These are phyloP conservation scores for Heliamphora pulchella DNA, from an alignment of 179 eudicot species.

Conservation along the genomic window DNA sequence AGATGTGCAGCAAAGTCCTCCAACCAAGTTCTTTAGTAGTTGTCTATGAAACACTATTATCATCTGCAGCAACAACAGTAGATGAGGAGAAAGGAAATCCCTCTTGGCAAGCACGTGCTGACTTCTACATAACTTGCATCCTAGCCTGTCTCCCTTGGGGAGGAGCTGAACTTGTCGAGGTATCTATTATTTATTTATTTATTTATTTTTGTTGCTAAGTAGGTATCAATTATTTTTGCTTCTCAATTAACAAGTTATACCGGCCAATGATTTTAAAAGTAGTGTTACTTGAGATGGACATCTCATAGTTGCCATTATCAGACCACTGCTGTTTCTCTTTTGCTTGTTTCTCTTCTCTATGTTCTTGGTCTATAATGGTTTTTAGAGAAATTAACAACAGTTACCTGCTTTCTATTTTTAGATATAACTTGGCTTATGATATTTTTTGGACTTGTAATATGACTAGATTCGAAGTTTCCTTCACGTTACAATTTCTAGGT, in stretches of 20 bases:
- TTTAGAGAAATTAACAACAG: background rate
- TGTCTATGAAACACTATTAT: slow-evolving; percentile 72
- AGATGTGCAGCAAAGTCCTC: slow-evolving; percentile 98
- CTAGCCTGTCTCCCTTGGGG: slow-evolving; percentile 98
- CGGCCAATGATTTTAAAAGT: background rate
- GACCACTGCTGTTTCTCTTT: background rate
- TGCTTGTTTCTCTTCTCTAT: background rate
- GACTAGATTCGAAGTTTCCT: background rate
- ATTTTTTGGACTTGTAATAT: background rate
- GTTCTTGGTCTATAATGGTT: background rate
- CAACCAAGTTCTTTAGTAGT: slow-evolving; percentile 74
- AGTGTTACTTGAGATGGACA: slow-evolving; percentile 1
- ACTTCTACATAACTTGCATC: slow-evolving; percentile 78
- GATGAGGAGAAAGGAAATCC: slow-evolving; percentile 99
- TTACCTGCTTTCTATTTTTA: background rate
- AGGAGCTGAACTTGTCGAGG: slow-evolving; percentile 93
- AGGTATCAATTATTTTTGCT: background rate
- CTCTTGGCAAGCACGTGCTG: slow-evolving; percentile 98
- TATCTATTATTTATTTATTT: slow-evolving; percentile 15
- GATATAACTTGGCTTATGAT: background rate
- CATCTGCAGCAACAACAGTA: slow-evolving; percentile 94
- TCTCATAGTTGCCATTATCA: background rate
- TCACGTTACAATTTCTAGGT: background rate
- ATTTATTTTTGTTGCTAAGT: background rate
- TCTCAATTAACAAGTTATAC: background rate